Conservation (phyloP, 331 rosid genomes). For the Pyrus hybrid region DNA sequence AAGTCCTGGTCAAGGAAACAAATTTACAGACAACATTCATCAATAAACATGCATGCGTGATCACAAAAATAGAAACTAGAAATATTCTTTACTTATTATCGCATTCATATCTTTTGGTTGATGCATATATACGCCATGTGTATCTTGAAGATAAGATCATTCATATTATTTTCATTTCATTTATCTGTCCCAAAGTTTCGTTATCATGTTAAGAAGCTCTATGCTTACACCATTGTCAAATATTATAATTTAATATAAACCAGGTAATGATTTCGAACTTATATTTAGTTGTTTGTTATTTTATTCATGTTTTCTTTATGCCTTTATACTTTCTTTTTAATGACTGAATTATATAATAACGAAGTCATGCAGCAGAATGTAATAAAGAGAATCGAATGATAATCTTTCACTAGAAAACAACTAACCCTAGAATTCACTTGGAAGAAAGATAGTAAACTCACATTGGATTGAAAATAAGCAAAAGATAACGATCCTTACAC, state of each 20-base stretch:
- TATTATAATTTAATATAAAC: too few relatives aligned
- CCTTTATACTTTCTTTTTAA: too few relatives aligned
- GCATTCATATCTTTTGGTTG: not conserved
- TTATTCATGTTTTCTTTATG: not conserved
- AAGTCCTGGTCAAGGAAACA: constrained; percentile 32
- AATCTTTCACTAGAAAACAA: too few relatives aligned
- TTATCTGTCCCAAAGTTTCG: not conserved
- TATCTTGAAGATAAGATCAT: not conserved
- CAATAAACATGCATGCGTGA: not conserved
- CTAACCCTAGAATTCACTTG: too few relatives aligned
- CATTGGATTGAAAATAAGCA: too few relatives aligned
- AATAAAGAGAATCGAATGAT: too few relatives aligned
- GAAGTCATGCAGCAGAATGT: too few relatives aligned
- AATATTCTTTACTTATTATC: not conserved
- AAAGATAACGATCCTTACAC: too few relatives aligned
- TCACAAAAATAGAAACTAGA: not conserved
- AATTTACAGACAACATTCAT: not conserved
- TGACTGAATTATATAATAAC: too few relatives aligned
- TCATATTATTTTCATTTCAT: not conserved
- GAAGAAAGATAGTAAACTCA: too few relatives aligned
- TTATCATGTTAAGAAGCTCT: not conserved
- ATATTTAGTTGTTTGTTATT: not conserved
- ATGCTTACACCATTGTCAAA: not conserved
- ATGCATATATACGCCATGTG: not conserved
- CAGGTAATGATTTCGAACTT: not conserved